These are phyloP conservation scores for Ustilago nuda DNA, from an alignment of 1,284 basidiomycete genomes.

Conservation along the genomic window DNA sequence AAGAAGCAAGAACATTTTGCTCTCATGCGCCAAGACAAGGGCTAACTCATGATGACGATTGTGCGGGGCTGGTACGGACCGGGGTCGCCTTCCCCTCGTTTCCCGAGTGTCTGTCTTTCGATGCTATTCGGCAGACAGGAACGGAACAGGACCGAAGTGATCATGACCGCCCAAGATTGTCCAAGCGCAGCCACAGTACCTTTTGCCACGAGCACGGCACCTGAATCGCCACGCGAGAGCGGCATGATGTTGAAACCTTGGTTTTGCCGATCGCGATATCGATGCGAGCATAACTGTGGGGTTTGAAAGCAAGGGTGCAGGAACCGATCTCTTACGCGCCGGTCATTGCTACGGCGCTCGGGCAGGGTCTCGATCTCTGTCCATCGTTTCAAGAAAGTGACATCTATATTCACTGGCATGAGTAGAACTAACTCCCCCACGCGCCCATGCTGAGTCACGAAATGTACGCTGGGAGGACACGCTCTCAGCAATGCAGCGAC, in stretches of 20 bases:
- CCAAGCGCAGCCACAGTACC: background rate
- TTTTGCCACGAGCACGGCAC: background rate
- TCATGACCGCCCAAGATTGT: background rate
- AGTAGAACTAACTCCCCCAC: background rate
- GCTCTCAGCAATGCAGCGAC: too few relatives aligned
- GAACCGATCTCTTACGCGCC: background rate
- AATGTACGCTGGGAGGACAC: background rate
- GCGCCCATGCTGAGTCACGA: background rate
- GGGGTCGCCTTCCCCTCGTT: background rate
- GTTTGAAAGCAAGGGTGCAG: too few relatives aligned
- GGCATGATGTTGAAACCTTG: too few relatives aligned
- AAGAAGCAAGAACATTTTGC: background rate
- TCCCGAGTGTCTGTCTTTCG: background rate
- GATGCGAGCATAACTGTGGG: too few relatives aligned
- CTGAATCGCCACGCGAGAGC: background rate
- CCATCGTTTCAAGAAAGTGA: too few relatives aligned
- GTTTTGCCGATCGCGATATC: too few relatives aligned
- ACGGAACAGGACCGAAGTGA: background rate
- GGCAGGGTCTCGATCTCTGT: too few relatives aligned
- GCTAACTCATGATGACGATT: background rate
- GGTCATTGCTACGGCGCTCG: too few relatives aligned
- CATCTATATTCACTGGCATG: background rate
- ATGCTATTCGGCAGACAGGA: background rate
- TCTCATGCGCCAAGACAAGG: background rate
- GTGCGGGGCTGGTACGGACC: background rate